These are phyloP conservation scores for Raphanus sativus DNA, from an alignment of 345 rosid species.

Conservation along the genomic window DNA sequence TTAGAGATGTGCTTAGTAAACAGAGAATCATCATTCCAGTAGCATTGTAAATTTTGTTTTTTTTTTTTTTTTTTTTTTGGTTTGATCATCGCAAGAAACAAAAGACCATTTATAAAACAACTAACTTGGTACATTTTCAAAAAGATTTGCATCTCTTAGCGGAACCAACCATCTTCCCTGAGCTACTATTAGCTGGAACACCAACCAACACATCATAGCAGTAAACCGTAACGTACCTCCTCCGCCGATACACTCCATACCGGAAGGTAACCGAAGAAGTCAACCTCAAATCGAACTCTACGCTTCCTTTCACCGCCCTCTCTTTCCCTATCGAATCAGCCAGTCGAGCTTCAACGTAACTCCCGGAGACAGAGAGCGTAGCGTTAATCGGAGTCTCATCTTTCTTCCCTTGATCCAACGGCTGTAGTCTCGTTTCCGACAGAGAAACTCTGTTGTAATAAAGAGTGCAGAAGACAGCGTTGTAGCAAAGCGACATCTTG, in stretches of 20 bases:
- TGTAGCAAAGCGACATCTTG: slow-evolving; percentile 55
- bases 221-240: slow-evolving; percentile 44
- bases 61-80: too few species aligned
- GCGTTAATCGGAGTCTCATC: slow-evolving; percentile 40
- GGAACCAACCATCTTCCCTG: slow-evolving; percentile 63
- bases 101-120: not conserved
- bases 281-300: slow-evolving; percentile 54
- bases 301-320: slow-evolving; percentile 32
- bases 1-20: too few species aligned
- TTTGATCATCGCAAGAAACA: too few species aligned
- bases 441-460: slow-evolving; percentile 36
- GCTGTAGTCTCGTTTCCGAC: slow-evolving; percentile 49
- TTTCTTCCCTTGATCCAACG: slow-evolving; percentile 58
- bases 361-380: slow-evolving; percentile 40
- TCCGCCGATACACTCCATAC: slow-evolving; percentile 54
- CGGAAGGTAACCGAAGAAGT: slow-evolving; percentile 44
- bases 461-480: slow-evolving; percentile 27
- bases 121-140: not conserved
- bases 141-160: slow-evolving; percentile 42
- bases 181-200: slow-evolving; percentile 40
- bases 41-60: too few species aligned
- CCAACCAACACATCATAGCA: slow-evolving; percentile 49
- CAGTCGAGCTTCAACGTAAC: slow-evolving; percentile 42
- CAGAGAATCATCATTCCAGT: too few species aligned
- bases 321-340: slow-evolving; percentile 45